Conservation (phyloP, 1,284 basidiomycete genomes). For the Pseudozyma hubeiensis region DNA sequence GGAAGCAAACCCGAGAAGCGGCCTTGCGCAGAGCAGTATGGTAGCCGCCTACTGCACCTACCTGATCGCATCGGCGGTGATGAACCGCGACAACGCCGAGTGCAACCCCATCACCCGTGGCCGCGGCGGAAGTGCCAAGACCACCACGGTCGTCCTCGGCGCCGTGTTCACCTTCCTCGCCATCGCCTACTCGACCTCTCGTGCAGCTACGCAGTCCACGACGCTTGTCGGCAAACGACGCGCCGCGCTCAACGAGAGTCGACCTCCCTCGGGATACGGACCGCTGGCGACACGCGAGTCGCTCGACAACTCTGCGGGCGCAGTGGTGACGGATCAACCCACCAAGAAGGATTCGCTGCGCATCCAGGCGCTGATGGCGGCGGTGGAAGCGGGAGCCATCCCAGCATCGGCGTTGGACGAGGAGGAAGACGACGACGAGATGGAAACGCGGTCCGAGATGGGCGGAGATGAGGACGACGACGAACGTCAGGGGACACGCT, state of each 20-base stretch:
- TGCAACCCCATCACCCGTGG: slow-evolving; percentile 87
- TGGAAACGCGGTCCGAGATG: slow-evolving; percentile 72
- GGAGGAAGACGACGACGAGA: slow-evolving; percentile 79
- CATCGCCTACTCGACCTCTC: slow-evolving; percentile 94
- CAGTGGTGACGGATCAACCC: slow-evolving; percentile 83
- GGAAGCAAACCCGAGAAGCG: slow-evolving; percentile 91
- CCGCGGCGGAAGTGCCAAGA: slow-evolving; percentile 78
- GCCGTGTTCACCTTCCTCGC: slow-evolving; percentile 97
- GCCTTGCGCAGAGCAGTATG: slow-evolving; percentile 94
- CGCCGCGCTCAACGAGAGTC: slow-evolving; percentile 71
- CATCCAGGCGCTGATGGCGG: slow-evolving; percentile 93
- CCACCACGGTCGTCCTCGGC: slow-evolving; percentile 88
- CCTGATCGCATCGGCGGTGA: slow-evolving; percentile 91
- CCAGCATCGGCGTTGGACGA: slow-evolving; percentile 92
- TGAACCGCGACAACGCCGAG: slow-evolving; percentile 83
- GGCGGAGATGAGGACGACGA: slow-evolving; percentile 87
- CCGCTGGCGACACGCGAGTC: slow-evolving; percentile 56
- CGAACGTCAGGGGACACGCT: slow-evolving; percentile 94
- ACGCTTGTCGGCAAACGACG: slow-evolving; percentile 83
- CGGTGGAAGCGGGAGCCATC: slow-evolving; percentile 93
- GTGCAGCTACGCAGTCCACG: slow-evolving; percentile 93
- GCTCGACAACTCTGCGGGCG: slow-evolving; percentile 69
- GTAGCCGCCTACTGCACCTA: slow-evolving; percentile 98
- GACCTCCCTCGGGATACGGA: slow-evolving; percentile 57
- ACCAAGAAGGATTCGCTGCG: slow-evolving; percentile 85